These are phyloP conservation scores for Mycena latifolia DNA, from an alignment of 768 basidiomycete genomes.

Conservation along the genomic window DNA sequence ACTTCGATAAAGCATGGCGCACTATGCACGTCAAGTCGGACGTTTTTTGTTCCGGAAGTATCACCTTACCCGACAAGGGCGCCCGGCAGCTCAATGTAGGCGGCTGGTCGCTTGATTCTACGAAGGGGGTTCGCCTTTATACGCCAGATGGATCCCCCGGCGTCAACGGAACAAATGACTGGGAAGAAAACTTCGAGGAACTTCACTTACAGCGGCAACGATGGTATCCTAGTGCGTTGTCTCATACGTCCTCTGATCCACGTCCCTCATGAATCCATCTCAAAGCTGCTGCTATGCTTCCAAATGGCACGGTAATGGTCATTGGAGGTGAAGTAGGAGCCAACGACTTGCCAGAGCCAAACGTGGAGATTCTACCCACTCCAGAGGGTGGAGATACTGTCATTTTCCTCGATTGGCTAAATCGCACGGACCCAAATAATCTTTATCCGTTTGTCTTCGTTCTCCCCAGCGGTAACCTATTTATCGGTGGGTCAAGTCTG, in stretches of 20 bases:
- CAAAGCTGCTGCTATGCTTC: constrained; percentile 72
- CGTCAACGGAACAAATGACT: constrained; percentile 81
- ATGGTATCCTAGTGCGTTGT: constrained; percentile 49
- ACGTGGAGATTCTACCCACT: constrained; percentile 77
- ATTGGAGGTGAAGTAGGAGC: constrained; percentile 78
- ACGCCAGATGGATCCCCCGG: constrained; percentile 77
- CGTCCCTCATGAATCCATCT: not conserved
- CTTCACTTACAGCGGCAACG: constrained; percentile 65
- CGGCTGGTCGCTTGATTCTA: constrained; percentile 79
- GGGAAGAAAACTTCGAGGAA: constrained; percentile 77
- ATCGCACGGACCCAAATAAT: constrained; percentile 83
- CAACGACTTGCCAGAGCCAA: constrained; percentile 75
- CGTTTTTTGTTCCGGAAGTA: constrained; percentile 82
- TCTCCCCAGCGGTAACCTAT: constrained; percentile 76
- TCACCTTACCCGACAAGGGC: constrained; percentile 81
- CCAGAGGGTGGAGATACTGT: constrained; percentile 73
- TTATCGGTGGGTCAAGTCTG: constrained; percentile 68
- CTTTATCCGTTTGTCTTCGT: constrained; percentile 84
- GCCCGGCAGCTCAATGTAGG: constrained; percentile 76
- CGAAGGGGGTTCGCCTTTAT: constrained; percentile 80
- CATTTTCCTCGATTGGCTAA: constrained; percentile 73
- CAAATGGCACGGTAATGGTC: constrained; percentile 73
- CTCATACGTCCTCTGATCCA: not conserved
- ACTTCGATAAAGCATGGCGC: constrained; percentile 73
- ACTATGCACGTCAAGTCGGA: constrained; percentile 82